Evolutionary conservation across 225 moss, liverwort and hornwort genomes (phyloP), one percentile per base, ranked within the genome.

Genomic region (Polytrichum commune): DNA sequence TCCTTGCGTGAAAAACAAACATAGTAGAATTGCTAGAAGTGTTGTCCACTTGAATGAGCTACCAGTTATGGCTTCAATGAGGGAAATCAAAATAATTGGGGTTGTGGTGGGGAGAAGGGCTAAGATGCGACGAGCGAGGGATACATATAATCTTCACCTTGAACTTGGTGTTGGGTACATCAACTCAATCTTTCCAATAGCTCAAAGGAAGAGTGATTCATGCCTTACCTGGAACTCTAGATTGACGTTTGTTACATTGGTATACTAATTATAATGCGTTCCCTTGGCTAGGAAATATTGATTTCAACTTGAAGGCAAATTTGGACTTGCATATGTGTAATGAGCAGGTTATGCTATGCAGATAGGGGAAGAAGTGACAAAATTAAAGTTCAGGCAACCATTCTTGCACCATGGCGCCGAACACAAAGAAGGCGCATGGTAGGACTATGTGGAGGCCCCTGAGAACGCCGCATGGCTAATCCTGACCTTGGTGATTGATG

Each of bases 351-450:
- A 56, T 56, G n/a, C 5, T 27, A 7, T 25, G 38, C 77, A 84
- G 84, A 68, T 84, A 20, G 84, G 80, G 29, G 29, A 77, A 68
- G 77, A 77, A 24, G 84, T 84, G 67, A 75, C 66, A 1, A 72
- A 64, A n/a, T 33, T 84, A 20, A 80, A 77, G 55, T 29, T 8
- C 22, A 72, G 77, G 7, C 77, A 81, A 26, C 77, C 72, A 19
- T 74, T 75, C 8, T 74, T 80, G 29, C 26, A 77, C 8, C 67
- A 70, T 54, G 55, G 19, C 8, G 62, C 53, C 13, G 2, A 19
- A 18, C 13, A 53, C 1, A 70, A 64, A 5, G 20, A 70, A 4
- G 76, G 76, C 5, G 55, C 76, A 56, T 76, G 76, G 65, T 55
- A 71, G 7, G 63, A 76, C 8, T 76, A 76, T 56, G 64, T 76